These are phyloP conservation scores for Theileria parva DNA, from an alignment of 169 alveolate genomes.

Conservation along the genomic window DNA sequence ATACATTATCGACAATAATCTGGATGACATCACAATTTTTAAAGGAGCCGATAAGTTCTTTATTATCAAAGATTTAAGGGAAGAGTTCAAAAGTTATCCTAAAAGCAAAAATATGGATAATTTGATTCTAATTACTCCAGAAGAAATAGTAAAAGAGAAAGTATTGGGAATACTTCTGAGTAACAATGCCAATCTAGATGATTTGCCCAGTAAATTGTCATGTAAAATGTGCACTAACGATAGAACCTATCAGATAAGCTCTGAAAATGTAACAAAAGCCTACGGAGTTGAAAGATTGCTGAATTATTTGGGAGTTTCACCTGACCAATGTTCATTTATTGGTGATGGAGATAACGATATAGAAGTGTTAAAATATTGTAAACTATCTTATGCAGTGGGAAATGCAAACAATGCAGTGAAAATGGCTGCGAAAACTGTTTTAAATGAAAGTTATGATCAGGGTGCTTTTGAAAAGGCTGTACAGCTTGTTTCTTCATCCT, in stretches of 20 bases:
- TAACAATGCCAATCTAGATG: not conserved
- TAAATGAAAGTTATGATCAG: constrained; percentile 42
- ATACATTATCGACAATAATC: constrained; percentile 6
- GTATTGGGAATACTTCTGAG: not conserved
- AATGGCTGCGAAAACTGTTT: constrained; percentile 32
- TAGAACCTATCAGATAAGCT: constrained; percentile 13
- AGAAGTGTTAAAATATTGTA: constrained; percentile 26
- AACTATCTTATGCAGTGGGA: constrained; percentile 54
- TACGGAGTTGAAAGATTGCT: constrained; percentile 28
- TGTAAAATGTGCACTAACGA: not conserved
- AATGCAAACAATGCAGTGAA: constrained; percentile 41
- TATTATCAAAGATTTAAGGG: not conserved
- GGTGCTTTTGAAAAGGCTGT: constrained; percentile 49
- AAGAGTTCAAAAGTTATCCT: constrained; percentile 18
- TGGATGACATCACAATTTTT: not conserved
- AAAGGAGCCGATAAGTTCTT: not conserved
- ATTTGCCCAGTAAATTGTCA: not conserved
- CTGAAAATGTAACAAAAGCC: constrained; percentile 40
- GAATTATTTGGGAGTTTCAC: constrained; percentile 17
- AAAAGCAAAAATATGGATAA: not conserved
- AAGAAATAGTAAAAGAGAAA: not conserved
- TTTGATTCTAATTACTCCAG: constrained; percentile 1
- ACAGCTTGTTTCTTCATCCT: not conserved
- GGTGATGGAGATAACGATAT: constrained; percentile 56
- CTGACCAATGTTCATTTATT: constrained; percentile 42